Evolutionary conservation across 257 asterid species (phyloP), one percentile per base, ranked within the genome.

Genomic region (Solanum virginianum): DNA sequence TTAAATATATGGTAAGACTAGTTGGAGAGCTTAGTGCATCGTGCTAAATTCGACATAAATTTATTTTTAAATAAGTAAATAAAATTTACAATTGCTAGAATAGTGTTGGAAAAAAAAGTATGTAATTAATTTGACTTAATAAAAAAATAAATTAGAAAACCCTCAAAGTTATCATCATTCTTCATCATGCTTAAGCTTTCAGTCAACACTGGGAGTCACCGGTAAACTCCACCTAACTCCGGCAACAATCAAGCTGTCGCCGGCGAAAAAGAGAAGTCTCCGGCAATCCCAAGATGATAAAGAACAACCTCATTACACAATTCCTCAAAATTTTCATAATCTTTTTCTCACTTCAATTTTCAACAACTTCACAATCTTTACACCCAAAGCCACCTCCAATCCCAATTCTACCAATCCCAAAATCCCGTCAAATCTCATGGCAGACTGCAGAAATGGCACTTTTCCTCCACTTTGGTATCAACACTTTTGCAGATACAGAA

Each of bases 401-500:
- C 83, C 98, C 99, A 66, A 80, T 94, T 59, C 90, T 94, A 13
- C 98, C 99, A 4, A 93, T 96, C 74, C 99, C 99, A 82, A 87
- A 87, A 45, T 79, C 98, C 13, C 90, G 75, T 22, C 99, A 96
- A 82, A 89, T 96, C 84, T 91, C 95, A 90, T 96, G 99, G 99
- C 98, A 96, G 80, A 91, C 90, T n/a, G 54, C 97, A 66, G 99
- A 96, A 59, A 92, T 95, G 98, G 95, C 98, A 81, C 53, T 96
- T 66, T 96, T 96, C 91, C 85, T 96, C 10, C 99, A 96, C 85
- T 95, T 97, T 71, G 98, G 99, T 47, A 88, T 96, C 88, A 97
- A 95, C 89, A 95, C 99, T 79, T 96, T 89, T 91, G 94, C 96
- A 0, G 92, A 92, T 86, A 80, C 92, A 7, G 99, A 97, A 81